Percentiles rank a stretch among this genome's conserved stretches.
Conservation (phyloP, 2,329 filamentous ascomycete genomes). For the Colletotrichum sp. region DNA sequence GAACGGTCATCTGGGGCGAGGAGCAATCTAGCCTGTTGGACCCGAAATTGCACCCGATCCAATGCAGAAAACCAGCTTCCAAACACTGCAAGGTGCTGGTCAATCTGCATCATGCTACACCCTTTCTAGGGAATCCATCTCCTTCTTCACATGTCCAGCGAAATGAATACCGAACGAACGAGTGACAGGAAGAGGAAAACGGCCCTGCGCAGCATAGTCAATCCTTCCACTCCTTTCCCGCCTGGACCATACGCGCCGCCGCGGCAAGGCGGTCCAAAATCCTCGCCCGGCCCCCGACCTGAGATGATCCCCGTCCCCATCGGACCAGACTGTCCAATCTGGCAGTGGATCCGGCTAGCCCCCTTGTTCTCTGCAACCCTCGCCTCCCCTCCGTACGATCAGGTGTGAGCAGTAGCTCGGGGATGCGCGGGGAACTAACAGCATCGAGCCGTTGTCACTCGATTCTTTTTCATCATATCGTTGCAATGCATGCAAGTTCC, state of each 20-base stretch:
- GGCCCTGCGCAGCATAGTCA: not conserved
- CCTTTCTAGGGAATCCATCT: slow-evolving; percentile 2
- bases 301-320: not conserved
- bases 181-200: not conserved
- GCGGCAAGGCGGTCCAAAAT: not conserved
- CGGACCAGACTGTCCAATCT: slow-evolving; percentile 10
- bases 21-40: not conserved
- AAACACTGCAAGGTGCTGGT: not conserved
- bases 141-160: slow-evolving; percentile 11
- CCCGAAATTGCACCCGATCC: not conserved
- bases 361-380: slow-evolving; percentile 4
- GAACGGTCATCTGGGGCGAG: not conserved
- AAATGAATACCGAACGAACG: not conserved
- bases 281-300: not conserved
- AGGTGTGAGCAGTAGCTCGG: not conserved
- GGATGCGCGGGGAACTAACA: not conserved
- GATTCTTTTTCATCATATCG: slow-evolving; percentile 8
- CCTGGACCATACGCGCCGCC: not conserved
- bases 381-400: not conserved
- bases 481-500: not conserved
- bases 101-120: not conserved
- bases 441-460: not conserved
- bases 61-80: not conserved
- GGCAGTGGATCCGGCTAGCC: not conserved
- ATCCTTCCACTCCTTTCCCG: not conserved